Evolutionary conservation across 2,329 filamentous ascomycete species (phyloP).

Genomic region (Bipolaris sorokiniana): DNA sequence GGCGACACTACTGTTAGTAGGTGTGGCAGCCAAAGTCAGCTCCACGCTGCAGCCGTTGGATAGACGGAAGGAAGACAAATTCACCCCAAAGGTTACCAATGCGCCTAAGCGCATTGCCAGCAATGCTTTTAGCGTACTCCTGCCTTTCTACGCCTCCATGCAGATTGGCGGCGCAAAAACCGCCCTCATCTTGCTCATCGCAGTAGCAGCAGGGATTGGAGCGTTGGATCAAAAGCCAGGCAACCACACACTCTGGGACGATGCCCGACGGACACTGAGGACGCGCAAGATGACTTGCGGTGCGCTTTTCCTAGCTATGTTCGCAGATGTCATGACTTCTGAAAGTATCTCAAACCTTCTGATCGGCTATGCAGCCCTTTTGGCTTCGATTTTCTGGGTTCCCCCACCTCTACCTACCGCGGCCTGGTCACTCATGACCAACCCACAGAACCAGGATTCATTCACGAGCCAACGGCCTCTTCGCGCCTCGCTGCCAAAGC

Average conservation of each 20-base stretch:
- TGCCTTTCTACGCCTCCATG: conserved; percentile 64
- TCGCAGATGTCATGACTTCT: conserved; percentile 43
- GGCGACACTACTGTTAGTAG: conserved; percentile 54
- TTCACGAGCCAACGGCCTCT: conserved; percentile 29
- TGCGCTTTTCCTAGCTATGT: conserved; percentile 42
- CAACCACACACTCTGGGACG: conserved; percentile 41
- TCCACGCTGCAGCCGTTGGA: conserved; percentile 41
- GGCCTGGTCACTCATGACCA: conserved; percentile 41
- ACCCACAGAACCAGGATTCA: conserved; percentile 26
- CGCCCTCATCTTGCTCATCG: conserved; percentile 58
- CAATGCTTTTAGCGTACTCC: conserved; percentile 51
- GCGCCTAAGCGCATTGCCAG: conserved; percentile 35
- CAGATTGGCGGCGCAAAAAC: conserved; percentile 61
- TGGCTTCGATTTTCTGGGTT: conserved; percentile 55
- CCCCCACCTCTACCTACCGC: conserved; percentile 56
- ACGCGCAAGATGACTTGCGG: conserved; percentile 47
- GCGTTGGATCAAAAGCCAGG: conserved; percentile 39
- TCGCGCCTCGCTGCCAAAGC: conserved; percentile 41
- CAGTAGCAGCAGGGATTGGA: conserved; percentile 54
- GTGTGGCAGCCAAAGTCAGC: conserved; percentile 47
- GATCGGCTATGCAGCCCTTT: conserved; percentile 56
- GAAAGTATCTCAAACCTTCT: conserved; percentile 36
- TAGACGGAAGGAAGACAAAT: conserved; percentile 42
- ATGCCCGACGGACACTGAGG: conserved; percentile 43
- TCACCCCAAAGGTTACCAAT: conserved; percentile 13